Base-by-base conservation (phyloP, 805 yeast genomes). In the Ogataea sp. region DNA sequence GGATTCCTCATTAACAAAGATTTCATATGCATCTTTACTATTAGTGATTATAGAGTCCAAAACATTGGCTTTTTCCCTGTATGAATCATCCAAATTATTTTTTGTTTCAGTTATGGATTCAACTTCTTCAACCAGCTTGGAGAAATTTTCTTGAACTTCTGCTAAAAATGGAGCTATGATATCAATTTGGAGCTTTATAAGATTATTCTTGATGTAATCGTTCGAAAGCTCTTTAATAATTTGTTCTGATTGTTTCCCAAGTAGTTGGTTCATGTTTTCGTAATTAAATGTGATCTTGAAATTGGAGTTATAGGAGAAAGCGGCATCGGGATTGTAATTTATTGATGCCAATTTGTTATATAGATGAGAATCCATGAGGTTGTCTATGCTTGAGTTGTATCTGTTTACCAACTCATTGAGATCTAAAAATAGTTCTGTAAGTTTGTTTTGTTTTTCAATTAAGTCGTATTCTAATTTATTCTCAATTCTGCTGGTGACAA, bases 61-160 rank as follows among this genome's bases (percentile, higher is more conserved):
- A 8, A 7, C 11, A 7, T 23, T 7, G 10, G 11, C 21, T 18
- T 17, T 17, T 17, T 30, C 33, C 6, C 16, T 30, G 7, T 80
- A 81, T 27, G 80, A 56, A 2, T 68, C 67, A 38, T 80, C 86
- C 18, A 75, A 59, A 21, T 64, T 61, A 39, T 78, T 83, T 17
- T 70, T 68, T 48, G 74, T 75, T 40, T 81, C 81, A 33, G 67
- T 65, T 5, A 80, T 68, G 20, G 65, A 62, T 43, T 80, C 83
- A 24, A 66, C 67, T 17, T 78, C 51, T 20, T 71, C 64, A 46
- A 81, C 87, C 18, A 78, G 64, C 48, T 67, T 68, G 34, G 80
- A 68, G 2, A 70, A 60, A 29, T 76, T 78, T 41, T 80, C 88
- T 45, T 79, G 80, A 18, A 65, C 52, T 26, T 30, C 33, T 17